Conservation (phyloP, 2,329 filamentous ascomycete genomes). For the Aureobasidium pullulans region DNA sequence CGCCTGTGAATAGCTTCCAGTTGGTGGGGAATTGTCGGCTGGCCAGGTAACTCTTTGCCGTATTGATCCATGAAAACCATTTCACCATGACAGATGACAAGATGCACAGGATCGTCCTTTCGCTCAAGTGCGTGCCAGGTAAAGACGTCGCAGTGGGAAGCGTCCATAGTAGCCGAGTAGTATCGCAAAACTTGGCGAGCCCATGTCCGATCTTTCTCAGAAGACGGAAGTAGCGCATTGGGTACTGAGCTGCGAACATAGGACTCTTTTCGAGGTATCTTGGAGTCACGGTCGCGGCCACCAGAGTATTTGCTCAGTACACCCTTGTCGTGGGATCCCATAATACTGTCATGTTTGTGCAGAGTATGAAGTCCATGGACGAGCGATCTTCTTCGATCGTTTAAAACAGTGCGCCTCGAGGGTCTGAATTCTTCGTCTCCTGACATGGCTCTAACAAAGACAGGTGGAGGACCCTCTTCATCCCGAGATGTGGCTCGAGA, state of each 20-base stretch:
- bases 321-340: background rate
- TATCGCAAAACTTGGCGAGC: background rate
- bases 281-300: constrained; percentile 1
- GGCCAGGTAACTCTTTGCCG: background rate
- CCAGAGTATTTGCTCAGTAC: constrained; percentile 9
- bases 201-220: background rate
- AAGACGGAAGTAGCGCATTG: background rate
- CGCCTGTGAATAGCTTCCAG: background rate
- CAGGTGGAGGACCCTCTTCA: background rate
- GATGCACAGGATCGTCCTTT: constrained; percentile 5
- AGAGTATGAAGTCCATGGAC: constrained; percentile 2
- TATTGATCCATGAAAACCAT: constrained; percentile 13
- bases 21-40: background rate
- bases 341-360: constrained; percentile 4
- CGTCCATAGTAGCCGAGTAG: background rate
- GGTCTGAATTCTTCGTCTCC: constrained; percentile 10
- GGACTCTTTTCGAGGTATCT: constrained; percentile 4
- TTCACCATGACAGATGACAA: constrained; percentile 3
- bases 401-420: background rate
- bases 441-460: constrained; percentile 3
- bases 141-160: constrained; percentile 2
- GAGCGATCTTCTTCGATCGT: constrained; percentile 7
- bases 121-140: constrained; percentile 11
- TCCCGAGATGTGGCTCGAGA: background rate
- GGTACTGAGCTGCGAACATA: constrained; percentile 6